Percentiles rank a stretch among this genome's conserved stretches.
Conservation (phyloP, 768 basidiomycete species). For the Scleroderma citrinum region DNA sequence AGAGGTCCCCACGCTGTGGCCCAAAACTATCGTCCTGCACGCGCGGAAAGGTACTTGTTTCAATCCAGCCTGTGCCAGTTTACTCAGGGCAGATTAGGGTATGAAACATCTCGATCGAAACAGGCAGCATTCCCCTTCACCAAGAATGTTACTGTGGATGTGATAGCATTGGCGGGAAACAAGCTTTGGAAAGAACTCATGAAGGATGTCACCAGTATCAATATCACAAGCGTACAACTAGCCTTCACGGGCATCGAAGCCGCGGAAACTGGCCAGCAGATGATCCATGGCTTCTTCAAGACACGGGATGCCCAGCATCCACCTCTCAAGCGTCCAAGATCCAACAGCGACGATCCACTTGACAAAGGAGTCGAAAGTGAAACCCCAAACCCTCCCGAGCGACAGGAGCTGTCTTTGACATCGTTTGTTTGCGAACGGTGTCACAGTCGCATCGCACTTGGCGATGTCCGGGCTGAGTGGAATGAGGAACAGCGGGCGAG, state of each 20-base stretch:
- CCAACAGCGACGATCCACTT: constrained; percentile 15
- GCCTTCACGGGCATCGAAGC: constrained; percentile 75
- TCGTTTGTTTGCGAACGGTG: constrained; percentile 61
- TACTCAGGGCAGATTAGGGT: constrained; percentile 40
- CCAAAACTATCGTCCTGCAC: constrained; percentile 82
- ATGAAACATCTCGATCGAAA: constrained; percentile 64
- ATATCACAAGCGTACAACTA: constrained; percentile 67
- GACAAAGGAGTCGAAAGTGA: background rate
- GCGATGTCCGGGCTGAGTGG: constrained; percentile 13
- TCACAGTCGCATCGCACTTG: constrained; percentile 38
- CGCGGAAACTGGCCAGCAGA: constrained; percentile 72
- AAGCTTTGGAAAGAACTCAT: constrained; percentile 85
- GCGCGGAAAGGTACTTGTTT: constrained; percentile 55
- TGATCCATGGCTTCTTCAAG: constrained; percentile 83
- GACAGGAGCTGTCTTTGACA: constrained; percentile 1
- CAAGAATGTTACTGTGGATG: constrained; percentile 65
- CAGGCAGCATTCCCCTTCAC: constrained; percentile 87
- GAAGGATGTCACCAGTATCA: constrained; percentile 48
- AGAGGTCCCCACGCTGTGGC: constrained; percentile 74
- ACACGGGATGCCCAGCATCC: constrained; percentile 19
- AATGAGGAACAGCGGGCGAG: constrained; percentile 23
- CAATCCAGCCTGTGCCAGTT: background rate
- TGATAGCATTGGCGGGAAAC: constrained; percentile 68
- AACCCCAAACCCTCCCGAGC: background rate
- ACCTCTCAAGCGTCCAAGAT: constrained; percentile 35